phyloP scores from a whole-genome alignment of 2,329 filamentous ascomycete genomes.

The Colletotrichum sp. region DNA sequence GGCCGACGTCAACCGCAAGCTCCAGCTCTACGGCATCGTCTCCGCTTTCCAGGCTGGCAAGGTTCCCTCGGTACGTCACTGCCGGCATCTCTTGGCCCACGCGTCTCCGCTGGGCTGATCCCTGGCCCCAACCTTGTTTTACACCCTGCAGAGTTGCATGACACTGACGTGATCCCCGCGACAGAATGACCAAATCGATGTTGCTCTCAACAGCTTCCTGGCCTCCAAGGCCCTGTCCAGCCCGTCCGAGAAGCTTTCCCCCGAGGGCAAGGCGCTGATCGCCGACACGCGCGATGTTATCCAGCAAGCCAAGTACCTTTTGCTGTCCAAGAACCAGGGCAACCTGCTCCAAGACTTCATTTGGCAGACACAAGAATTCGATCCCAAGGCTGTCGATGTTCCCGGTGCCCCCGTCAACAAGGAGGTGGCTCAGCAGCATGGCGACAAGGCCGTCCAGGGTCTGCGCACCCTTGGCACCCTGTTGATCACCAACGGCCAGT shows the following conservation, averaged over 20 bases:
- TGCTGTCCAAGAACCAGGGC: conserved; percentile 93
- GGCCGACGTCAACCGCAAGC: conserved; percentile 87
- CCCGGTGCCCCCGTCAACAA: conserved; percentile 76
- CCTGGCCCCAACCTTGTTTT: neutral
- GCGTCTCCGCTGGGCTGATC: neutral
- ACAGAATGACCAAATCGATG: conserved; percentile 93
- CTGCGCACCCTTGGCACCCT: conserved; percentile 87
- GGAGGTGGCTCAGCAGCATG: conserved; percentile 80
- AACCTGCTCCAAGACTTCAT: conserved; percentile 96
- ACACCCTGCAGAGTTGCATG: neutral
- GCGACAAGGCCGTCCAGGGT: conserved; percentile 81
- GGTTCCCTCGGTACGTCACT: conserved; percentile 76
- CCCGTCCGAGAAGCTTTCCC: conserved; percentile 78
- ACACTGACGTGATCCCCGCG: neutral
- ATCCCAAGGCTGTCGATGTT: conserved; percentile 62
- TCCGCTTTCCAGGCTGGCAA: conserved; percentile 87
- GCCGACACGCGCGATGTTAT: conserved; percentile 80
- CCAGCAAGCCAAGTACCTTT: conserved; percentile 80
- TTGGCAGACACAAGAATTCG: conserved; percentile 85
- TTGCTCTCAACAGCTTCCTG: conserved; percentile 89
- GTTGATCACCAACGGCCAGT: conserved; percentile 94
- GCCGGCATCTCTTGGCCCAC: neutral
- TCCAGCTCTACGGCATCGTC: conserved; percentile 92
- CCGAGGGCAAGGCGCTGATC: conserved; percentile 81
- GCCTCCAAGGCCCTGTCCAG: conserved; percentile 70